Base-by-base conservation (phyloP, 495 filamentous ascomycete genomes). In the Pyrenula aspistea region DNA sequence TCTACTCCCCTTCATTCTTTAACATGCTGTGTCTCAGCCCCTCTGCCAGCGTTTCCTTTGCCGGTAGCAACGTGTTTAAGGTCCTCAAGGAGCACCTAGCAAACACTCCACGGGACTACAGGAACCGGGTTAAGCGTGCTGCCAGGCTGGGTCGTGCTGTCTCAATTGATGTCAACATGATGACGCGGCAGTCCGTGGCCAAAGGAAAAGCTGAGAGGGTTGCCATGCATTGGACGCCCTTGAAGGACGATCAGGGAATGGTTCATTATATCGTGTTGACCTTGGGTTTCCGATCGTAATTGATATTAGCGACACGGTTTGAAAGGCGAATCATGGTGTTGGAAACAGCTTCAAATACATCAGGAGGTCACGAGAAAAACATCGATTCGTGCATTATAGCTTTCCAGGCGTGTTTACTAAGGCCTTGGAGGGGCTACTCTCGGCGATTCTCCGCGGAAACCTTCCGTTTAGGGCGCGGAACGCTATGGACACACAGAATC, bases 171-270 rank as follows among this genome's bases (percentile, higher is more conserved):
- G 57, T 79, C 55, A 66, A 62, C 53, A 56, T 68, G 15, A 61
- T 63, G 52, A 59, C 58, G 31, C 57, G 60, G 24, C 53, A 54
- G 57, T 61, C 58, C n/a, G 51, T 59, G 51, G 60, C 60, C 10
- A 61, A 59, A 47, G 57, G 53, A 19, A 67, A 60, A 59, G 62
- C 68, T 58, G 73, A 72, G 58, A 69, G 64, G 63, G 65, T 79
- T 52, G 69, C 75, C n/a, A 72, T 68, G 22, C 74, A 77, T 60
- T 82, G 79, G 79, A 75, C 76, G 55, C 78, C 79, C 22, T 58
- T 78, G 61, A 80, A 76, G 63, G 73, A 80, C 61, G 75, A 64
- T 11, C 62, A 72, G 15, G 78, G 76, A 0, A 56, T 56, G 24
- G 67, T 78, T 19, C 67, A 56, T 19, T 78, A 69, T 63, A 70